Evolutionary conservation across 768 basidiomycete species (phyloP), one percentile per base, ranked within the genome.

Genomic region (Termitomyces sp.): DNA sequence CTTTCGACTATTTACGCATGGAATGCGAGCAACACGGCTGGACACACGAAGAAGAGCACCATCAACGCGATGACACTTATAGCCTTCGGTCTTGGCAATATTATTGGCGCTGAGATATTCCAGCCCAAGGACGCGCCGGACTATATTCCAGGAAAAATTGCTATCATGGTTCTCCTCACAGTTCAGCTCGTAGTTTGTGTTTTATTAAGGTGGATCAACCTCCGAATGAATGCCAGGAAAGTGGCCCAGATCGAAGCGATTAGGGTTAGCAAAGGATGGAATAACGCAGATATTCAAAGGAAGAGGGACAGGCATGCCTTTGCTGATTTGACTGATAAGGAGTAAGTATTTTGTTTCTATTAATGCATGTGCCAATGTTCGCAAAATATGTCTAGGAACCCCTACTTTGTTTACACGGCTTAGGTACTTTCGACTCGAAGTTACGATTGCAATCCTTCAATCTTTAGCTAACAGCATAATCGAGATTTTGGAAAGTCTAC

Each of bases 1-100:
- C 67, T 87, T 10, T 79, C 84, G 0, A 76, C 79, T 0, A 74
- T 86, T 11, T 86, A 86, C 56, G 83, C 85, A 0, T 86, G 83
- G 62, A 85, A 86, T 53, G 82, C 84, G 7, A 80, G 79, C 54
- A 86, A 87, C 66, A 86, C 80, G 0, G 78, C 78, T 35, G 84
- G 84, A 0, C 81, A 85, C 52, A 87, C 85, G 6, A 87, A 88
- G 74, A 88, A 87, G 72, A 79, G 81, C 59, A 86, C 84, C 1
- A 76, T 85, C 61, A 85, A 85, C 55, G 79, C 83, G 4, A 73
- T 85, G 76, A 85, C 82, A 2, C 68, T 85, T 22, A 74, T 76
- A 4, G 70, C 80, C 0, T 85, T 86, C 64, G 75, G 76, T 49
- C 59, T 82, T 20, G 83, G 85, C 18, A 86, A 86, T 63, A 83